Evolutionary conservation across 2,329 filamentous ascomycete genomes (phyloP), one percentile per base, ranked within the genome.

Genomic region (Cryphonectria naterciae): DNA sequence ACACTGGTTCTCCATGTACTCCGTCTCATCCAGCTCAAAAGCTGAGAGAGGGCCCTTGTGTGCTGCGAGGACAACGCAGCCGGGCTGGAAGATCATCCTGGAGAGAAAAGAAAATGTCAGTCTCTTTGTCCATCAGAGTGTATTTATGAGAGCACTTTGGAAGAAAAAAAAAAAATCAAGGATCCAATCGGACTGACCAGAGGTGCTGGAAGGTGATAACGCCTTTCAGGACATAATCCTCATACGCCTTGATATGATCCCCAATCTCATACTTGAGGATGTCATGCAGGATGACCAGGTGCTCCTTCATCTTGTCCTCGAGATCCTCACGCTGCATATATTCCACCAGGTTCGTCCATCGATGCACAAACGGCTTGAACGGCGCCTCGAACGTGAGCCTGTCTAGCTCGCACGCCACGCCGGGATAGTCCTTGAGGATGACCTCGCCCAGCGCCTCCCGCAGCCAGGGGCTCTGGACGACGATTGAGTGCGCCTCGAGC

Each of bases 351-450:
- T 80, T 75, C 1, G 83, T 80, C 89, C 90, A 93, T 43, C 90
- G 85, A 78, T 93, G 89, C 56, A 92, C 87, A 65, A 93, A 87
- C 0, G 88, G 87, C 74, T 87, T 81, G 72, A 92, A 92, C 0
- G 88, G 88, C 0, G 85, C 85, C 10, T 80, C 77, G 72, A 93
- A 91, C 69, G 88, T 86, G 1, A 92, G 81, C 1, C 88, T 84
- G n/a, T 88, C 83, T 37, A 92, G 80, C 15, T 83, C 84, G 46
- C 87, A 85, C 2, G 87, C 87, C 41, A 92, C 82, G 0, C 89
- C 89, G 0, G 88, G 87, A 70, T 91, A 92, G 11, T 83, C 86
- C 1, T 83, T 79, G 32, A 92, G 81, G 10, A 91, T 83, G 41
- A 56, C 41, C 15, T 85, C 82, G 13, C 81, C 81, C 0, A 93